Percentiles rank a stretch among this genome's conserved stretches.
These are phyloP conservation scores for Onygena corvina DNA, from an alignment of 2,329 filamentous ascomycete species.

Conservation along the genomic window DNA sequence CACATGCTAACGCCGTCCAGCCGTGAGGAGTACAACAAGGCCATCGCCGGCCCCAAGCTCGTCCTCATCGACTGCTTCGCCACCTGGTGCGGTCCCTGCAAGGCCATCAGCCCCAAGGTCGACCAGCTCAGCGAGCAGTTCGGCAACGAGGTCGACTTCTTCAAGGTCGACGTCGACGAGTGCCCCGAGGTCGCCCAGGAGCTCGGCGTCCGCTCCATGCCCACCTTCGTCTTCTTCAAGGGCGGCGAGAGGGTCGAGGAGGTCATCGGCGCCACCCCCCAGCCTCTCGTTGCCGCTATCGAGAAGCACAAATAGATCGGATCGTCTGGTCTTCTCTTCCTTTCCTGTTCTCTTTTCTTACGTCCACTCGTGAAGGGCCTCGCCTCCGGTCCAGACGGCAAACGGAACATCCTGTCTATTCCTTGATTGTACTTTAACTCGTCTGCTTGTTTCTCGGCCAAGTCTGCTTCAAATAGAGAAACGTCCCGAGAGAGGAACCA, in stretches of 20 bases:
- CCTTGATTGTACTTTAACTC: too few relatives aligned
- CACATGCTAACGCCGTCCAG: conserved; percentile 15
- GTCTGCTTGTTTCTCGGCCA: background rate
- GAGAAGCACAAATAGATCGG: conserved; percentile 12
- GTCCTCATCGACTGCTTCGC: conserved; percentile 44
- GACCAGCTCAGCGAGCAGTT: conserved; percentile 42
- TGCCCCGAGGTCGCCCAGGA: conserved; percentile 40
- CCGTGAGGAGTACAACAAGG: conserved; percentile 33
- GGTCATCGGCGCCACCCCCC: conserved; percentile 55
- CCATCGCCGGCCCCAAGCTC: conserved; percentile 43
- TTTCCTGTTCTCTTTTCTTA: too few relatives aligned
- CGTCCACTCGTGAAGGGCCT: too few relatives aligned
- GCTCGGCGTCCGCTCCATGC: conserved; percentile 40
- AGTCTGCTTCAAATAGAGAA: background rate
- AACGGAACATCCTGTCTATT: too few relatives aligned
- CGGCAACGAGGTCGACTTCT: conserved; percentile 37
- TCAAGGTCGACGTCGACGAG: conserved; percentile 46
- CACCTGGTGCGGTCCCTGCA: conserved; percentile 48
- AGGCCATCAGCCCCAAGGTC: conserved; percentile 42
- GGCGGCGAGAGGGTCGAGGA: conserved; percentile 25
- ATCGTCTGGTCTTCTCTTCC: too few relatives aligned
- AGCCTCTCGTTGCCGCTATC: conserved; percentile 40
- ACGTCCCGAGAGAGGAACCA: background rate
- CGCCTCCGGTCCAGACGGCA: too few relatives aligned
- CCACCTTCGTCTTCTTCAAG: conserved; percentile 32